Conservation (phyloP, 306 rosid species). For the Carpinus viminea region DNA sequence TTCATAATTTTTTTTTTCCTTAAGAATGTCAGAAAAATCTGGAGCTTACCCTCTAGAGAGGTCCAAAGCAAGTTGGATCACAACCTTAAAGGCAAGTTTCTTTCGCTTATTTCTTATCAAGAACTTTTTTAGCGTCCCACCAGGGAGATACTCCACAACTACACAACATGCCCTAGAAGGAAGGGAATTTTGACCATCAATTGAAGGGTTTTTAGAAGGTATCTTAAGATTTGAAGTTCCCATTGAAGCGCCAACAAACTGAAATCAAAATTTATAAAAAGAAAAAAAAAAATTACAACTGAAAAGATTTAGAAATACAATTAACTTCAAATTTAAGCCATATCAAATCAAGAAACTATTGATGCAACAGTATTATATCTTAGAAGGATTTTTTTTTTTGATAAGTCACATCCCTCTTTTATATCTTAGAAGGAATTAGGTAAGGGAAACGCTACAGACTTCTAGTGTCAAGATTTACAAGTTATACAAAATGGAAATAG, state of each 20-base stretch:
- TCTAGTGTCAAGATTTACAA: background rate
- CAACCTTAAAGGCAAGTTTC: slow-evolving; percentile 61
- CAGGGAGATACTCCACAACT: slow-evolving; percentile 59
- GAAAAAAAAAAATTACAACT: slow-evolving; percentile 13
- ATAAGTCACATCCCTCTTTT: background rate
- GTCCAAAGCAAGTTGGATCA: slow-evolving; percentile 63
- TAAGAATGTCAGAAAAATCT: background rate
- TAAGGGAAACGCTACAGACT: background rate
- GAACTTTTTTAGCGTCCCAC: slow-evolving; percentile 61
- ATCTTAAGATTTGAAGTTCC: slow-evolving; percentile 64
- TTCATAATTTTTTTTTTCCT: background rate
- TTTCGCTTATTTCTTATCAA: slow-evolving; percentile 47
- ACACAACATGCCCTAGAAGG: slow-evolving; percentile 73
- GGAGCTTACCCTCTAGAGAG: slow-evolving; percentile 63
- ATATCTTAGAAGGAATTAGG: background rate
- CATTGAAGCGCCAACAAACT: slow-evolving; percentile 80
- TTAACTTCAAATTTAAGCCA: slow-evolving; percentile 11
- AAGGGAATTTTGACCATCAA: slow-evolving; percentile 34
- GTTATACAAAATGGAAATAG: background rate
- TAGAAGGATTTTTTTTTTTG: background rate
- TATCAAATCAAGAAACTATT: background rate
- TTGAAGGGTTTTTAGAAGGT: slow-evolving; percentile 51
- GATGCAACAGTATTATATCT: background rate
- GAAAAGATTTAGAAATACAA: slow-evolving; percentile 1
- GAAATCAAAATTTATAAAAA: slow-evolving; percentile 29